A percentile compares a stretch with the other conserved stretches of the same genome.
These are phyloP conservation scores for Codiaeum variegatum DNA, from an alignment of 441 rosid species.

Conservation along the genomic window DNA sequence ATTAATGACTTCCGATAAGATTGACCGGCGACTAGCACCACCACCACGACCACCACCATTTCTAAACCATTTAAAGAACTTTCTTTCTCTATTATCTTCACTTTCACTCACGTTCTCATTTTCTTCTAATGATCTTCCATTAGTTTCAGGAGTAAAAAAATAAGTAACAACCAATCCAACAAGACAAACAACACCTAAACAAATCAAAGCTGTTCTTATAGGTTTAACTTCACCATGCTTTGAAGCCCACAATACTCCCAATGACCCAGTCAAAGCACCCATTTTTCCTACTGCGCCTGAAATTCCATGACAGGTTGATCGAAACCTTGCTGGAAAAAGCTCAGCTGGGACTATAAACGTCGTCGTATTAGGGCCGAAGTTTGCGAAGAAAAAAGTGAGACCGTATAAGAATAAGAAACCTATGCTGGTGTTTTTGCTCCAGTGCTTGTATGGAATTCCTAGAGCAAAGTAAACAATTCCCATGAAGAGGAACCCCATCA, in stretches of 20 bases:
- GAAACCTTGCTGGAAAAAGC: conserved; percentile 71
- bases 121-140: conserved; percentile 72
- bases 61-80: neutral
- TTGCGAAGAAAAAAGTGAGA: conserved; percentile 57
- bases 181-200: neutral
- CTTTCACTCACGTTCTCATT: conserved; percentile 33
- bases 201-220: conserved; percentile 33
- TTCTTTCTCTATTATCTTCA: neutral
- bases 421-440: conserved; percentile 22
- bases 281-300: conserved; percentile 66
- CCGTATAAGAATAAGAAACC: conserved; percentile 49
- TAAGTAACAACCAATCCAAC: conserved; percentile 30
- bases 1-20: neutral
- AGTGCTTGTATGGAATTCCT: conserved; percentile 44
- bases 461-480: conserved; percentile 45
- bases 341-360: conserved; percentile 74
- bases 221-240: conserved; percentile 14
- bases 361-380: conserved; percentile 79
- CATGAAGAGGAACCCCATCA: conserved; percentile 58
- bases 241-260: conserved; percentile 53
- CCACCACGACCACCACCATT: neutral
- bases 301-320: conserved; percentile 79
- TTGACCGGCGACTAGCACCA: neutral
- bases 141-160: conserved; percentile 55
- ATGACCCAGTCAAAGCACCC: conserved; percentile 62